Base-by-base conservation (phyloP, 2,329 filamentous ascomycete genomes). In the Cylindrodendrum hubeiense region DNA sequence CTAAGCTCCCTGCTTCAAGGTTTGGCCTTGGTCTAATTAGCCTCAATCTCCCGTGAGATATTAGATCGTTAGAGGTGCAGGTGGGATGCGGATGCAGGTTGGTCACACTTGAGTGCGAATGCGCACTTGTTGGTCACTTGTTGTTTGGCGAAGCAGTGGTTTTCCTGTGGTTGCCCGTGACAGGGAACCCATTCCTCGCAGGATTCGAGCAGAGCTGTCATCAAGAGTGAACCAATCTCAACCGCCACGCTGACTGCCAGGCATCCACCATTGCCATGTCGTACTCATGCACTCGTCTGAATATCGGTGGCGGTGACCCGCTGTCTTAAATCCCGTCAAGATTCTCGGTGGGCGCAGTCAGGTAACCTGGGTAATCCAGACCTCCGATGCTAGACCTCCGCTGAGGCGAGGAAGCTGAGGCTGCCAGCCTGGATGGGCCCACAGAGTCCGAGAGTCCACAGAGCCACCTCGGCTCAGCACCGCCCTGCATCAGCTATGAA, bases 401-500 rank as follows among this genome's bases (percentile, higher is more conserved):
- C 17, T 28, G 28, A n/a, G n/a, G 9, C 4, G 19, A 30, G 47
- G n/a, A 21, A 46, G 28, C 52, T 44, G 39, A 44, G 49, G 8
- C 21, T 34, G 15, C 46, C 55, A 49, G 47, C 26, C 24, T 43
- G 28, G 28, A 44, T 28, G 19, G 49, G 37, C 22, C 51, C 26
- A n/a, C n/a, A n/a, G n/a, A n/a, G n/a, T n/a, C n/a, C n/a, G 41
- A 28, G n/a, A 50, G 55, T n/a, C 46, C 30, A 39, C 21, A 44
- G 34, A 59, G 26, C 41, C 34, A 26, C 24, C 54, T 53, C 49
- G 30, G 43, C 34, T 60, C 59, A 66, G 54, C 66, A 60, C 51
- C 39, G 58, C 59, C 59, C 52, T 44, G 24, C 51, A 62, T 58
- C 49, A 21, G 17, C 64, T 60, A 66, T 67, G 37, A 66, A 58